phyloP scores from a whole-genome alignment of 768 basidiomycete species.

The Tricholoma furcatifolium region DNA sequence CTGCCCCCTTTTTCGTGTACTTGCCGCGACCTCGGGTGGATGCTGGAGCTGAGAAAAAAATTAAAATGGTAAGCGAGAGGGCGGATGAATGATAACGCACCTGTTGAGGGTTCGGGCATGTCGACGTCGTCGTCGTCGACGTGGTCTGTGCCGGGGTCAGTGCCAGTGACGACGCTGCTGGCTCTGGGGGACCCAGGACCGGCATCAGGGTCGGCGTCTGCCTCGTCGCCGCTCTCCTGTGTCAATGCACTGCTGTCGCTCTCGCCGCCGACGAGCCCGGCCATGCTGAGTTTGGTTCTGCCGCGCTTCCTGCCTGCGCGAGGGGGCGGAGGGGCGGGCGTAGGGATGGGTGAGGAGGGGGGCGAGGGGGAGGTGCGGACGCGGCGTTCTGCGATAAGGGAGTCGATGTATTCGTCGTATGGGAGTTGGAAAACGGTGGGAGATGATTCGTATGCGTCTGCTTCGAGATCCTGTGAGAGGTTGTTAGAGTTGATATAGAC shows the following conservation, averaged over 20 bases:
- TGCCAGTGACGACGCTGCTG: slow-evolving; percentile 68
- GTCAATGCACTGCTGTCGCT: slow-evolving; percentile 85
- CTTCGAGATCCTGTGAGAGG: slow-evolving; percentile 38
- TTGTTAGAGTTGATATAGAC: slow-evolving; percentile 16
- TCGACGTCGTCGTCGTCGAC: slow-evolving; percentile 67
- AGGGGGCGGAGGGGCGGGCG: slow-evolving; percentile 30
- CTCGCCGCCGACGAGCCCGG: slow-evolving; percentile 76
- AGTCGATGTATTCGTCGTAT: slow-evolving; percentile 56
- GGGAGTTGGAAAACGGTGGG: slow-evolving; percentile 51
- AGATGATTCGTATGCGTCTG: slow-evolving; percentile 42
- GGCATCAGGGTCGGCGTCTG: background rate
- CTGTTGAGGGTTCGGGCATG: slow-evolving; percentile 56
- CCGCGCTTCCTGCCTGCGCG: slow-evolving; percentile 38
- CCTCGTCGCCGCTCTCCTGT: slow-evolving; percentile 78
- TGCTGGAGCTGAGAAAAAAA: slow-evolving; percentile 36
- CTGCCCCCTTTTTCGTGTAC: slow-evolving; percentile 26
- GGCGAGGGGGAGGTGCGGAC: slow-evolving; percentile 63
- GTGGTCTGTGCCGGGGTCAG: slow-evolving; percentile 69
- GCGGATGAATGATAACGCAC: slow-evolving; percentile 33
- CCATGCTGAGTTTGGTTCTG: slow-evolving; percentile 59
- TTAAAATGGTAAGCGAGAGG: slow-evolving; percentile 5
- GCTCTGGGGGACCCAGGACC: slow-evolving; percentile 51
- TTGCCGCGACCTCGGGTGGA: slow-evolving; percentile 34
- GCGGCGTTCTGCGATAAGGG: slow-evolving; percentile 60
- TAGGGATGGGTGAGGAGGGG: slow-evolving; percentile 56